Base-by-base conservation (phyloP, 2,329 filamentous ascomycete genomes). In the Fusarium agapanthi region DNA sequence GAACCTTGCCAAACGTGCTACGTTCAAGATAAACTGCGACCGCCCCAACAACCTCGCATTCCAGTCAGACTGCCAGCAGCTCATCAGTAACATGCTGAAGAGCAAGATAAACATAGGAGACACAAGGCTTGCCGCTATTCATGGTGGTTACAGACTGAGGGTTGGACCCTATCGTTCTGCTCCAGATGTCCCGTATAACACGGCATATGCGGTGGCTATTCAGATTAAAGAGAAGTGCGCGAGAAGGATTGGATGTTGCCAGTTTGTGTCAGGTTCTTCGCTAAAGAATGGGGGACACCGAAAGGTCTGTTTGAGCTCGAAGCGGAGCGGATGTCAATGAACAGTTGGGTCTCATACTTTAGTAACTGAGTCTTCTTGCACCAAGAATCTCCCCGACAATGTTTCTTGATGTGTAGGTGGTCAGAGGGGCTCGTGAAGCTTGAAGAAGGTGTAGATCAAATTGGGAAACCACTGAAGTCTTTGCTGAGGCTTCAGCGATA, bases 251-350 rank as follows among this genome's bases (percentile, higher is more conserved):
- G 35, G 35, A 38, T 40, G 35, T 6, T 40, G 35, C 26, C 1
- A 15, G 10, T 30, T 22, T 28, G 51, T 54, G 13, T 54, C 35
- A n/a, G 51, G 51, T 30, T 54, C 15, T 10, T 38, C 51, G 35
- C 51, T 26, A 12, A 32, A 37, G 11, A 40, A 54, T n/a, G 35
- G 26, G 9, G 35, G 34, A 30, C 35, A 30, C 22, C 26, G 51
- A 24, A 54, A 54, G 51, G 20, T 54, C 24, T 54, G 51, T 35
- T 24, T 51, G n/a, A 34, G 48, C n/a, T 51, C 32, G 48, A 51
- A 51, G 16, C 22, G 48, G 12, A 20, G 15, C 20, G 48, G 32
- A 51, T 51, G 50, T 12, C 28, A 3, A 18, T 50, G 1, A 32
- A 16, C 4, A 48, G 4, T 7, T n/a, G 7, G 7, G 45, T 3